These are phyloP conservation scores for Tricholoma furcatifolium DNA, from an alignment of 768 basidiomycete genomes.

Conservation along the genomic window DNA sequence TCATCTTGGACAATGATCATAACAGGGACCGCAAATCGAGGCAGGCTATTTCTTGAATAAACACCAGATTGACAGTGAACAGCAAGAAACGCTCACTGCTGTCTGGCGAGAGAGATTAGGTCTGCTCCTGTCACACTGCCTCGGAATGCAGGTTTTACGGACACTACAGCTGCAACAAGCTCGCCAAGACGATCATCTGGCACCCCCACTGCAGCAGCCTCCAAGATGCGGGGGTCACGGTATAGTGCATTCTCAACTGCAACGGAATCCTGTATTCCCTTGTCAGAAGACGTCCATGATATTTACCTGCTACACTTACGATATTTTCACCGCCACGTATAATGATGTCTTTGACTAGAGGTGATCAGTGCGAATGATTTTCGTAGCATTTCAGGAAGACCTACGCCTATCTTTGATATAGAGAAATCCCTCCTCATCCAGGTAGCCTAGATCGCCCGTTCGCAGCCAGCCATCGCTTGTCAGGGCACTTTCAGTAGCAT, in stretches of 20 bases:
- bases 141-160: constrained; percentile 42
- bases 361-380: neutral
- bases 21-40: constrained; percentile 58
- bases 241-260: constrained; percentile 62
- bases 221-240: constrained; percentile 48
- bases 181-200: constrained; percentile 60
- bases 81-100: constrained; percentile 32
- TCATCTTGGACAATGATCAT: constrained; percentile 51
- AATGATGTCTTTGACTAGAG: constrained; percentile 59
- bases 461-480: constrained; percentile 59
- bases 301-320: constrained; percentile 25
- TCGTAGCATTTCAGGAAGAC: constrained; percentile 9
- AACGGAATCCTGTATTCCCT: constrained; percentile 45
- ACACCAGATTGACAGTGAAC: neutral
- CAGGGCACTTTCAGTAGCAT: constrained; percentile 43
- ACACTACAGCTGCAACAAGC: constrained; percentile 58
- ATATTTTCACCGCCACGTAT: constrained; percentile 67
- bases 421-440: constrained; percentile 57
- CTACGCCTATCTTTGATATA: constrained; percentile 55
- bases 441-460: constrained; percentile 52
- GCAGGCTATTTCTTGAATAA: constrained; percentile 31
- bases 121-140: constrained; percentile 48
- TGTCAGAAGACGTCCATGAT: neutral
- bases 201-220: constrained; percentile 59
- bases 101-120: constrained; percentile 41